Evolutionary conservation across 1,284 basidiomycete species (phyloP), one percentile per base, ranked within the genome.

Genomic region (Boletus smithii): DNA sequence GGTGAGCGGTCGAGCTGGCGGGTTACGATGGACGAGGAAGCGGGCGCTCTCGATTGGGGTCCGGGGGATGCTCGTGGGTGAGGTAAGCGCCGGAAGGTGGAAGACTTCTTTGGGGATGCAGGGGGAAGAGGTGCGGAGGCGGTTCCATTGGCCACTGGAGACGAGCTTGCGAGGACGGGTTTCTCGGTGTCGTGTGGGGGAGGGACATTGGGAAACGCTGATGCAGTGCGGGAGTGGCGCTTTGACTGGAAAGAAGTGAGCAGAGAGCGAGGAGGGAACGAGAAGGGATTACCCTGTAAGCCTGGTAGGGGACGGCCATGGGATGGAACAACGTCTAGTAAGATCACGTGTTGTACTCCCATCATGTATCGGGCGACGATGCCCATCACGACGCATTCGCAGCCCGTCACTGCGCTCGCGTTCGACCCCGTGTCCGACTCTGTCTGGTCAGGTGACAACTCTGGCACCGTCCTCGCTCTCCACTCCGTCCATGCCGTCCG

Each of bases 351-450:
- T 47, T 11, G 2, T 2, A 18, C 30, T 17, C 18, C 11, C 32
- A 3, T 10, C 55, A 68, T 69, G 44, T 78, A 77, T 51, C 67
- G 66, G 31, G 51, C 63, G 35, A 62, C 66, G 17, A 49, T 58
- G 11, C 65, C 75, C 11, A 73, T 77, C 42, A 52, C 61, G 2
- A 63, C 67, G 4, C 60, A 63, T 32, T 63, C 71, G 9, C 76
- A 79, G 54, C 73, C 81, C 31, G 73, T 88, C 37, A 85, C 87
- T 17, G 78, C 88, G 0, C 75, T 97, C 50, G 79, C 84, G 4
- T 93, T 98, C 64, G 95, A 98, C 69, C 87, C 91, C 6, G 85
- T 88, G 34, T 88, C 90, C 2, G 94, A 97, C 67, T 81, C 88
- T 11, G 73, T 98, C 30, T 97, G 94, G 93, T 76, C 87, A 39